A percentile compares a stretch with the other conserved stretches of the same genome.
Evolutionary conservation across 1,139 yeast species (phyloP).

Genomic region (Diutina siamensis): DNA sequence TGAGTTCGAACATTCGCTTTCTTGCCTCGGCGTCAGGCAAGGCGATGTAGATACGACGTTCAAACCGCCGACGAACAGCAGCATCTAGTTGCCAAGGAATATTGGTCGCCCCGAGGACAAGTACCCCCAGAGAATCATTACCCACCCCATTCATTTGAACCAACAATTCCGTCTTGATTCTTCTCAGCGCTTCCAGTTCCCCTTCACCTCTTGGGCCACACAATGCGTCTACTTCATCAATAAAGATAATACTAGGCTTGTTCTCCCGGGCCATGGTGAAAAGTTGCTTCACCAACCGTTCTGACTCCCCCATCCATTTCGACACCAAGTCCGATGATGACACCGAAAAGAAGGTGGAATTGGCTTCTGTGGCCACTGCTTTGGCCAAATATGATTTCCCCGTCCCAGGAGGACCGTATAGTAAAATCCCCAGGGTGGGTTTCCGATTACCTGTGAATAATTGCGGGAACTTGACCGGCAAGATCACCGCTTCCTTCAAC

Average conservation of each 20-base stretch:
- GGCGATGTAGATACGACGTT: constrained; percentile 87
- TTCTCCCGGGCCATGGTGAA: constrained; percentile 94
- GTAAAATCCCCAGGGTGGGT: constrained; percentile 82
- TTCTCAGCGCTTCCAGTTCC: constrained; percentile 90
- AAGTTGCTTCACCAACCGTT: constrained; percentile 85
- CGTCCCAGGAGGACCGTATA: constrained; percentile 98
- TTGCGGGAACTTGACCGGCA: constrained; percentile 92
- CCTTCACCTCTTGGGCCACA: constrained; percentile 99
- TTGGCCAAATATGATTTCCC: constrained; percentile 96
- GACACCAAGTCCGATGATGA: constrained; percentile 91
- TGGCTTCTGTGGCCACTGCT: constrained; percentile 98
- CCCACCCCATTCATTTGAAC: constrained; percentile 99
- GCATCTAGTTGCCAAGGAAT: constrained; percentile 99
- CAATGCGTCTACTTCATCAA: constrained; percentile 95
- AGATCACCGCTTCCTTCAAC: constrained; percentile 89
- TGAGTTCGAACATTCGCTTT: constrained; percentile 85
- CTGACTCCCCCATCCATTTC: constrained; percentile 99
- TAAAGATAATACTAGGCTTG: constrained; percentile 89
- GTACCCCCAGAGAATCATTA: constrained; percentile 82
- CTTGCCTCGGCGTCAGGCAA: constrained; percentile 89
- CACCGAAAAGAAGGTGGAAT: constrained; percentile 90
- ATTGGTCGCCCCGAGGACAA: constrained; percentile 95
- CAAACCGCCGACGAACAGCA: constrained; percentile 94
- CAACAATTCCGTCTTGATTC: constrained; percentile 90
- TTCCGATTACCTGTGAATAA: constrained; percentile 87